Evolutionary conservation across 2,329 filamentous ascomycete species (phyloP), one percentile per base, ranked within the genome.

Genomic region (Gremmenia infestans): DNA sequence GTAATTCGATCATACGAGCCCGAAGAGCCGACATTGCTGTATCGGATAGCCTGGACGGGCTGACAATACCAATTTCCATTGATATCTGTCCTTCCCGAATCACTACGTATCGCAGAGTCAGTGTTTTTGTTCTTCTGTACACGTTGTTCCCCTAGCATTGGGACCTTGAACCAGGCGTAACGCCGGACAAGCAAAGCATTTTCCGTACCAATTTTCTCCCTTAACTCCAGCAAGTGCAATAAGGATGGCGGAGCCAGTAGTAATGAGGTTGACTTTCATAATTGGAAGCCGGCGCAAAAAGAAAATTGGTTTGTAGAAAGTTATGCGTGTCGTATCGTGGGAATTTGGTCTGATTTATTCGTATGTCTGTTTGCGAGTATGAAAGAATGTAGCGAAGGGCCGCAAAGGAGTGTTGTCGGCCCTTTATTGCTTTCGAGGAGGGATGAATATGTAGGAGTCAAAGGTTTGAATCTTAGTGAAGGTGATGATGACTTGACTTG

Each of bases 31-130:
- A 89, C 78, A 54, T 82, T 81, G 56, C 72, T 72, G 71, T 90
- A 91, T n/a, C 81, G 79, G 70, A 92, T 86, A 49, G 83, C 80
- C 55, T 79, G 72, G 55, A 91, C 85, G 40, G 78, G 67, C 55
- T 82, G 76, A 71, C 86, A 88, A 73, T 86, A 89, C 74, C 73
- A 85, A 71, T 89, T 89, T 58, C 82, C 81, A 23, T 65, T 67
- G 54, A 75, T 69, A 53, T 71, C 57, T 55, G 63, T 45, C 5
- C 65, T 58, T 15, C 68, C 68, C 15, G 63, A 54, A 40, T 47
- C 49, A 55, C 71, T 74, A 48, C 2, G 23, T 11, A 32, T 48
- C 12, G 23, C 22, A 48, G n/a, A 32, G 23, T 48, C 45, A 48
- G 45, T 15, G 17, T 32, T 28, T 3, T 9, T 15, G 5, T 25